phyloP scores from a whole-genome alignment of 164 flowering plant species.

The Vitis amurensis region DNA sequence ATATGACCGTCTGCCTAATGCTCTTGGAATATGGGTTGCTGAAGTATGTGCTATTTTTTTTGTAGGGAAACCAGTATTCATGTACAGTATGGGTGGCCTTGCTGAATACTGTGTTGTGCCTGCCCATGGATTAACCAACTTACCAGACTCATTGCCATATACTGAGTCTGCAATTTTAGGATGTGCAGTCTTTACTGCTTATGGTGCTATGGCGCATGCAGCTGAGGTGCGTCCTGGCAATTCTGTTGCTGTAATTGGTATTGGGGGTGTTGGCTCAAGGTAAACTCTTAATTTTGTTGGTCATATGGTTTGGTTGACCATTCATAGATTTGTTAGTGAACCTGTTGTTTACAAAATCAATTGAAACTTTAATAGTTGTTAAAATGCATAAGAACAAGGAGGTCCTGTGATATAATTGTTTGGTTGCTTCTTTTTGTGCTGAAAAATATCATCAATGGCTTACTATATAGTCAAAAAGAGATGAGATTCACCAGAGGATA shows the following conservation, averaged over 20 bases:
- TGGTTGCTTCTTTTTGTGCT: too few relatives aligned
- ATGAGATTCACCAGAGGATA: too few relatives aligned
- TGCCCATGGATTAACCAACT: conserved; percentile 71
- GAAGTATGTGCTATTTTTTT: conserved; percentile 4
- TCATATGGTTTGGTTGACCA: background rate
- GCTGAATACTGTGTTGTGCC: conserved; percentile 97
- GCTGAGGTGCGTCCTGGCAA: conserved; percentile 93
- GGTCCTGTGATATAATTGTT: too few relatives aligned
- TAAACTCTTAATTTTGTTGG: conserved; percentile 15
- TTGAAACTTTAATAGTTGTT: too few relatives aligned
- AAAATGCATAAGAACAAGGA: too few relatives aligned
- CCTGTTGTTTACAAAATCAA: too few relatives aligned
- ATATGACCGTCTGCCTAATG: too few relatives aligned
- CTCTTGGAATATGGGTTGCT: background rate
- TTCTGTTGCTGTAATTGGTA: conserved; percentile 92
- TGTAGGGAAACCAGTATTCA: conserved; percentile 85
- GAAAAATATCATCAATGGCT: too few relatives aligned
- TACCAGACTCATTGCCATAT: conserved; percentile 84
- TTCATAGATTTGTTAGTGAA: background rate
- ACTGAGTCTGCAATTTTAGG: conserved; percentile 93
- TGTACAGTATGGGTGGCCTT: conserved; percentile 99
- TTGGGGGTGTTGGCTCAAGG: conserved; percentile 99
- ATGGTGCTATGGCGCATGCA: conserved; percentile 98
- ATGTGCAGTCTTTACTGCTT: conserved; percentile 97
- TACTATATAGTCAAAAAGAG: too few relatives aligned